phyloP scores from a whole-genome alignment of 495 filamentous ascomycete species.

The Podospora fimiseda region DNA sequence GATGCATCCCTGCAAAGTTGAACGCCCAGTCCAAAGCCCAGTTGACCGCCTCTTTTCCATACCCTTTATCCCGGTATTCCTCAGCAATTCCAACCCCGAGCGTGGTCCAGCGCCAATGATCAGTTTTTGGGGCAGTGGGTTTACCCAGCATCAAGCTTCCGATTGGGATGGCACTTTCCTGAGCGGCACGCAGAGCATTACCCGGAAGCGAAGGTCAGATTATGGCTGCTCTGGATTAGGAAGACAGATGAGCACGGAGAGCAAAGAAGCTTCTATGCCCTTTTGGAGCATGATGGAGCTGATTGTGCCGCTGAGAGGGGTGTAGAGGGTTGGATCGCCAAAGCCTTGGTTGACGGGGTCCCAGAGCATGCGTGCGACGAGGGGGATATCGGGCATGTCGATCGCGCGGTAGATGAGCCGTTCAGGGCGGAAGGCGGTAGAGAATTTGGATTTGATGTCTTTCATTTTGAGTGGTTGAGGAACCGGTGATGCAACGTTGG shows the following conservation, averaged over 20 bases:
- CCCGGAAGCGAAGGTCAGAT: background rate
- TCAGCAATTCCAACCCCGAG: slow-evolving; percentile 31
- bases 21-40: slow-evolving; percentile 46
- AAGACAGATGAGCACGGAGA: slow-evolving; percentile 31
- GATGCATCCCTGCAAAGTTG: slow-evolving; percentile 33
- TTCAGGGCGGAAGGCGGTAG: slow-evolving; percentile 20
- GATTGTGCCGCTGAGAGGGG: background rate
- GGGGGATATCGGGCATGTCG: slow-evolving; percentile 16
- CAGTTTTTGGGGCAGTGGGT: background rate
- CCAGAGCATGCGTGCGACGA: slow-evolving; percentile 5
- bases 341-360: slow-evolving; percentile 12
- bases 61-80: slow-evolving; percentile 36
- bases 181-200: background rate
- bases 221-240: slow-evolving; percentile 1
- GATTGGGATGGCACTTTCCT: slow-evolving; percentile 10
- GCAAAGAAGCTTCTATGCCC: slow-evolving; percentile 6
- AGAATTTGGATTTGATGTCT: background rate
- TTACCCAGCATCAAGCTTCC: slow-evolving; percentile 23
- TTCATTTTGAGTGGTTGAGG: slow-evolving; percentile 5
- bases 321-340: slow-evolving; percentile 15
- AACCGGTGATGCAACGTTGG: too few relatives aligned
- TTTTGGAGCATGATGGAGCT: slow-evolving; percentile 16
- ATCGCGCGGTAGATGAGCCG: slow-evolving; percentile 30
- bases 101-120: slow-evolving; percentile 29
- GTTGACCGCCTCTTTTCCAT: slow-evolving; percentile 41